Conservation (phyloP, 2,329 filamentous ascomycete genomes). For the Colletotrichum sp. region DNA sequence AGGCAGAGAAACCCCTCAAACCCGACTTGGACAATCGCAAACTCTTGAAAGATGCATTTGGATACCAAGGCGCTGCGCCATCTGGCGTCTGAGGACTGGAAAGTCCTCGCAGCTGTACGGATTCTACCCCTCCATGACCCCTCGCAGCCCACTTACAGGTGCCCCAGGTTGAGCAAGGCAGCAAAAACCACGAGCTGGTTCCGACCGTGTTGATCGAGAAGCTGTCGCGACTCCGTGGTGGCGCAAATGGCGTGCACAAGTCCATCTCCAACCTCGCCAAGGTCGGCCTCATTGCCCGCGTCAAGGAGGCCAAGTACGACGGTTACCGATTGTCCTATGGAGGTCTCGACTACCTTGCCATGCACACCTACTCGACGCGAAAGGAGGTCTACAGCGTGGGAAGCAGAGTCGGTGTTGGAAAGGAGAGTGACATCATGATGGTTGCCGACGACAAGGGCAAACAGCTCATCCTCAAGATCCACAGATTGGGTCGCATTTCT, state of each 20-base stretch:
- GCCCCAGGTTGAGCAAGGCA: constrained; percentile 85
- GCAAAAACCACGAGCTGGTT: constrained; percentile 96
- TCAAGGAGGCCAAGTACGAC: constrained; percentile 97
- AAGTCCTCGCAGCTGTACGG: constrained; percentile 87
- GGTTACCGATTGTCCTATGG: constrained; percentile 97
- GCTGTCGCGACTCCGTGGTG: constrained; percentile 80
- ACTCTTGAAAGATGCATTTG: constrained; percentile 76
- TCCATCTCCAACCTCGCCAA: constrained; percentile 93
- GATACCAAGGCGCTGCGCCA: constrained; percentile 94
- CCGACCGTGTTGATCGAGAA: constrained; percentile 88
- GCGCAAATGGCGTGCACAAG: constrained; percentile 79
- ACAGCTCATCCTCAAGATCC: constrained; percentile 91
- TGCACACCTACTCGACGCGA: constrained; percentile 84
- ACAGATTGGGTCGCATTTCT: constrained; percentile 92
- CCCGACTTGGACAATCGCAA: neutral
- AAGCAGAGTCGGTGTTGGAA: constrained; percentile 93
- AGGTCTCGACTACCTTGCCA: constrained; percentile 94
- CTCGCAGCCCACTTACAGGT: constrained; percentile 39
- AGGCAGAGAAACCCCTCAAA: neutral
- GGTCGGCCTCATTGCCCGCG: constrained; percentile 84
- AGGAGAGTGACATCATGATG: constrained; percentile 96
- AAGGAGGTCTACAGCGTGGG: constrained; percentile 90
- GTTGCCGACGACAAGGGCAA: constrained; percentile 80
- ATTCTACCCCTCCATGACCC: constrained; percentile 26
- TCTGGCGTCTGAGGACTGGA: constrained; percentile 91